Conservation (phyloP, 768 basidiomycete genomes). For the Auricularia sp. region DNA sequence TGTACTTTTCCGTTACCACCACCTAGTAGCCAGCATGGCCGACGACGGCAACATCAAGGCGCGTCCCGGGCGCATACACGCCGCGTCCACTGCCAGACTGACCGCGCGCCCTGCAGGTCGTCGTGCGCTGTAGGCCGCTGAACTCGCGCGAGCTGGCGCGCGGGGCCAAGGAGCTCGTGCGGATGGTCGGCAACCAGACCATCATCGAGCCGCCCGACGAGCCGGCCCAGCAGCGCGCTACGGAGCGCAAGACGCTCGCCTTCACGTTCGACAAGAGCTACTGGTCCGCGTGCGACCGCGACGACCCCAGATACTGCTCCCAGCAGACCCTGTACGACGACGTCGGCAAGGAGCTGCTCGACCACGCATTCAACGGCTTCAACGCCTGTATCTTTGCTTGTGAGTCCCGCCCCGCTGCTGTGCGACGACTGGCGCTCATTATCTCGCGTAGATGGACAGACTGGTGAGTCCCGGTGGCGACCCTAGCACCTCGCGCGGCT, state of each 20-base stretch:
- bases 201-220: constrained; percentile 81
- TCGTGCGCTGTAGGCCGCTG: constrained; percentile 91
- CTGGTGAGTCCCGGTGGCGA: constrained; percentile 42
- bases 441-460: constrained; percentile 54
- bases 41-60: constrained; percentile 63
- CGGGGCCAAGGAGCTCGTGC: constrained; percentile 87
- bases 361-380: constrained; percentile 93
- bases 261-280: constrained; percentile 98
- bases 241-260: constrained; percentile 79
- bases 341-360: constrained; percentile 84
- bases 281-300: constrained; percentile 86
- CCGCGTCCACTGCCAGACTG: too few relatives aligned
- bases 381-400: constrained; percentile 99
- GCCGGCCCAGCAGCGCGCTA: constrained; percentile 65
- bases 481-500: neutral
- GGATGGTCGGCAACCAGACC: constrained; percentile 92
- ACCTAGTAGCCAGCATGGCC: constrained; percentile 4
- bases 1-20: too few relatives aligned
- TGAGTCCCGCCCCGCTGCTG: constrained; percentile 33
- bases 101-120: constrained; percentile 31
- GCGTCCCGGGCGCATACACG: neutral
- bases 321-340: constrained; percentile 94
- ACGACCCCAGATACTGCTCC: constrained; percentile 84
- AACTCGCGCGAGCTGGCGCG: constrained; percentile 88
- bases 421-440: constrained; percentile 6